Percentiles rank a stretch among this genome's conserved stretches.
phyloP scores from a whole-genome alignment of 352 stramenopile species.

The Thalassiosira hispida region DNA sequence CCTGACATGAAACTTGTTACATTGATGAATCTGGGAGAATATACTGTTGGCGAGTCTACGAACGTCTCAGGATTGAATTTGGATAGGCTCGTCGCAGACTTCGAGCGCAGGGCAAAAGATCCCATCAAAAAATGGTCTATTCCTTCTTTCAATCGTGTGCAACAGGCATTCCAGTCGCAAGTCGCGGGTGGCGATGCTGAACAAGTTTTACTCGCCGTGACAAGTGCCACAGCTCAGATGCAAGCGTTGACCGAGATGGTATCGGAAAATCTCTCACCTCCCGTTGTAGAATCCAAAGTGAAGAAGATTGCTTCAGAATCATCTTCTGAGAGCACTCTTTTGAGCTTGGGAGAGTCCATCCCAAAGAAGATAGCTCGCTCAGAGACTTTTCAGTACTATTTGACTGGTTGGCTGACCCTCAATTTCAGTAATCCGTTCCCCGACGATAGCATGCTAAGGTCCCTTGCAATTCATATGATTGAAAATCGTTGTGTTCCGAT shows the following conservation, averaged over 20 bases:
- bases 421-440: slow-evolving; percentile 19
- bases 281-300: not conserved
- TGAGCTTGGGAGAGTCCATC: not conserved
- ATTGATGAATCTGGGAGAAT: no score
- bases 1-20: no score
- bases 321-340: not conserved
- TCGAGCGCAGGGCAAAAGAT: not conserved
- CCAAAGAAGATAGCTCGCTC: not conserved
- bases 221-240: not conserved
- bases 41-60: no score
- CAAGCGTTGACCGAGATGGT: slow-evolving; percentile 13
- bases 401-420: not conserved
- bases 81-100: slow-evolving; percentile 3
- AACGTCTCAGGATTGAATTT: no score
- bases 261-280: not conserved
- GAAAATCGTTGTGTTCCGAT: slow-evolving; percentile 6
- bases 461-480: slow-evolving; percentile 19
- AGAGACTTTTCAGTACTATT: not conserved
- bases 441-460: slow-evolving; percentile 14
- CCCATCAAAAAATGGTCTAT: slow-evolving; percentile 2
- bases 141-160: slow-evolving; percentile 22
- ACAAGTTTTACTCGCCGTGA: not conserved
- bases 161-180: not conserved
- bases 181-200: not conserved
- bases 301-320: not conserved